A percentile compares a stretch with the other conserved stretches of the same genome.
Conservation (phyloP, 805 yeast genomes). For the Barnettozyma siamensis region DNA sequence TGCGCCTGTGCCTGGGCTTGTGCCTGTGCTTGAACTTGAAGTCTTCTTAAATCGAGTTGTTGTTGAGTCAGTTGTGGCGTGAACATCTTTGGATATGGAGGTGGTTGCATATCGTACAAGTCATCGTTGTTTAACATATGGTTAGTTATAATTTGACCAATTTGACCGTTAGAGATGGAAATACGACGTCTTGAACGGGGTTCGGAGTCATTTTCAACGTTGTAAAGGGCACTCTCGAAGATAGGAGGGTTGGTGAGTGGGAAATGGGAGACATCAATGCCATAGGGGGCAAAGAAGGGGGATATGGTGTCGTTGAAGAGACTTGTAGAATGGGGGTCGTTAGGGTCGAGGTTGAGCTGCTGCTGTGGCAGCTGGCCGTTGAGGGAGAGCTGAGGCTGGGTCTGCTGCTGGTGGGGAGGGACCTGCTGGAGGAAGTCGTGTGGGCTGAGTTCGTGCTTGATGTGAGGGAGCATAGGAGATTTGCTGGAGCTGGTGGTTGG, state of each 20-base stretch:
- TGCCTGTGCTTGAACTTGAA: slow-evolving; percentile 1
- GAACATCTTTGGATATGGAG: slow-evolving; percentile 21
- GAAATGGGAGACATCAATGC: slow-evolving; percentile 37
- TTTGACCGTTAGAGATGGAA: slow-evolving; percentile 81
- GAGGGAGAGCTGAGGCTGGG: background rate
- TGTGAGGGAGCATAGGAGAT: background rate
- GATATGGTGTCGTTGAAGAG: slow-evolving; percentile 32
- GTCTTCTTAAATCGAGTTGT: background rate
- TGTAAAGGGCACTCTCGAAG: slow-evolving; percentile 35
- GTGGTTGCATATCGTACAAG: slow-evolving; percentile 31
- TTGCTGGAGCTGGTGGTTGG: no score
- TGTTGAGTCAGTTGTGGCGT: background rate
- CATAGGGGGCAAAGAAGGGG: slow-evolving; percentile 38
- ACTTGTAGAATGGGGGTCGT: slow-evolving; percentile 3
- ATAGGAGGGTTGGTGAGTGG: slow-evolving; percentile 42
- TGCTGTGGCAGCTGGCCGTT: slow-evolving; percentile 1
- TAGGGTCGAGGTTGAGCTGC: background rate
- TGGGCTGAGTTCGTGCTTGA: background rate
- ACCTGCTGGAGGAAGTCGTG: background rate
- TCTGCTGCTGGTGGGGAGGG: background rate
- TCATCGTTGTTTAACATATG: slow-evolving; percentile 30
- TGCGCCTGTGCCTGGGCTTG: slow-evolving; percentile 6
- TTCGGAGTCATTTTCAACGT: slow-evolving; percentile 25
- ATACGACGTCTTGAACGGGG: slow-evolving; percentile 54
- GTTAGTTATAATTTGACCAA: slow-evolving; percentile 59